A percentile compares a stretch with the other conserved stretches of the same genome.
Evolutionary conservation across 2,329 filamentous ascomycete species (phyloP).

Genomic region (Cadophora malorum): DNA sequence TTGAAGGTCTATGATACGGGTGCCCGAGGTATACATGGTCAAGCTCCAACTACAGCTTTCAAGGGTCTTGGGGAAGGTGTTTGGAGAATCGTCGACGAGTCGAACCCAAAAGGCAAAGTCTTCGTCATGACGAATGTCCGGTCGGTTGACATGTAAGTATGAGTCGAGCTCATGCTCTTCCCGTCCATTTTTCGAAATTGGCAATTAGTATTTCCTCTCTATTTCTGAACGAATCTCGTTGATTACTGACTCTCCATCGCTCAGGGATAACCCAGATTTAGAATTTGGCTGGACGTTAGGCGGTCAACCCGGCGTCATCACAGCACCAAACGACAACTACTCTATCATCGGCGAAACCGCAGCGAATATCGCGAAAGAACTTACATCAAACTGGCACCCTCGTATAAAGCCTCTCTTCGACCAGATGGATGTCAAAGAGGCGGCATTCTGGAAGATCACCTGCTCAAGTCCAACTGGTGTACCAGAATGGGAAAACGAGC

Average conservation of each 20-base stretch:
- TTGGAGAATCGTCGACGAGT: constrained; percentile 58
- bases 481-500: constrained; percentile 64
- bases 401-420: constrained; percentile 63
- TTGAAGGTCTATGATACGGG: constrained; percentile 69
- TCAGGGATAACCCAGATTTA: constrained; percentile 57
- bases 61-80: constrained; percentile 68
- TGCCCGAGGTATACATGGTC: constrained; percentile 68
- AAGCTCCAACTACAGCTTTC: constrained; percentile 67
- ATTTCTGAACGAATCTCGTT: background rate
- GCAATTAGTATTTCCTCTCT: too few relatives aligned
- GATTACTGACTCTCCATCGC: background rate
- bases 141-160: constrained; percentile 54
- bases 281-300: constrained; percentile 70
- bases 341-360: constrained; percentile 61
- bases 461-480: constrained; percentile 65
- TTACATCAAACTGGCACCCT: constrained; percentile 62
- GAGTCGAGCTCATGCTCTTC: background rate
- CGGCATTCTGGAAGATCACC: constrained; percentile 72
- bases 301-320: constrained; percentile 62
- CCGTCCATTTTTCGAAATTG: too few relatives aligned
- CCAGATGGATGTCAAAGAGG: constrained; percentile 60
- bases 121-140: constrained; percentile 70
- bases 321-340: constrained; percentile 64
- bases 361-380: constrained; percentile 61
- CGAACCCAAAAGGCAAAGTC: constrained; percentile 53